Percentiles rank a stretch among this genome's conserved stretches.
Conservation (phyloP, 768 basidiomycete genomes). For the Rhizopogon vinicolor region DNA sequence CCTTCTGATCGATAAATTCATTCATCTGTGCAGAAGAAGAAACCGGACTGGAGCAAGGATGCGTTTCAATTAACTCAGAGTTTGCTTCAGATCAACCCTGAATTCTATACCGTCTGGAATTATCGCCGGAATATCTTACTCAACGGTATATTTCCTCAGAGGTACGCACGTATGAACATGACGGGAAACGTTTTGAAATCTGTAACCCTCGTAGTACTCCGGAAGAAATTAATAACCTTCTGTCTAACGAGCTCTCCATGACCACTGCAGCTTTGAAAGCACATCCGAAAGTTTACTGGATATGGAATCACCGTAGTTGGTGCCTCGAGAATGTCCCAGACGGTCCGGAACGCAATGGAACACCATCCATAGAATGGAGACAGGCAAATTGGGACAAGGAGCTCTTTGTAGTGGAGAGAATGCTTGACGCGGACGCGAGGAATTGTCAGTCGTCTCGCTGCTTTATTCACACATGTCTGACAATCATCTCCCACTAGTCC, state of each 20-base stretch:
- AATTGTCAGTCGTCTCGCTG: conserved; percentile 64
- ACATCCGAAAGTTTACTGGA: conserved; percentile 96
- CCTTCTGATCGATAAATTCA: conserved; percentile 4
- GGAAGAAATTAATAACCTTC: conserved; percentile 54
- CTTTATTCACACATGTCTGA: conserved; percentile 2
- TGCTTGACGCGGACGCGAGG: conserved; percentile 86
- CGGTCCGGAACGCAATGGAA: conserved; percentile 48
- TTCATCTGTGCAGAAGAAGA: conserved; percentile 52
- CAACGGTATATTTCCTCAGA: conserved; percentile 61
- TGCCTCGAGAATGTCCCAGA: conserved; percentile 84
- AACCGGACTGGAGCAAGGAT: conserved; percentile 63
- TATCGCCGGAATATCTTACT: conserved; percentile 80
- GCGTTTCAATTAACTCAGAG: conserved; percentile 74
- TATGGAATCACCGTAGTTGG: conserved; percentile 98
- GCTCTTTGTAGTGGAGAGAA: conserved; percentile 82
- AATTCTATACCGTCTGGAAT: conserved; percentile 97
- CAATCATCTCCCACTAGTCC: conserved; percentile 49
- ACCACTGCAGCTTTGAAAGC: conserved; percentile 77
- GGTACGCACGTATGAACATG: conserved; percentile 36
- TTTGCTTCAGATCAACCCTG: conserved; percentile 82
- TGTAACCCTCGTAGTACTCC: conserved; percentile 42
- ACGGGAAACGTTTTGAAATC: conserved; percentile 1
- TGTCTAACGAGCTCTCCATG: conserved; percentile 72
- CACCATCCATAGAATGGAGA: conserved; percentile 62
- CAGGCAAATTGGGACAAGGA: conserved; percentile 81